Base-by-base conservation (phyloP, 768 basidiomycete genomes). In the Paxillus involutus region DNA sequence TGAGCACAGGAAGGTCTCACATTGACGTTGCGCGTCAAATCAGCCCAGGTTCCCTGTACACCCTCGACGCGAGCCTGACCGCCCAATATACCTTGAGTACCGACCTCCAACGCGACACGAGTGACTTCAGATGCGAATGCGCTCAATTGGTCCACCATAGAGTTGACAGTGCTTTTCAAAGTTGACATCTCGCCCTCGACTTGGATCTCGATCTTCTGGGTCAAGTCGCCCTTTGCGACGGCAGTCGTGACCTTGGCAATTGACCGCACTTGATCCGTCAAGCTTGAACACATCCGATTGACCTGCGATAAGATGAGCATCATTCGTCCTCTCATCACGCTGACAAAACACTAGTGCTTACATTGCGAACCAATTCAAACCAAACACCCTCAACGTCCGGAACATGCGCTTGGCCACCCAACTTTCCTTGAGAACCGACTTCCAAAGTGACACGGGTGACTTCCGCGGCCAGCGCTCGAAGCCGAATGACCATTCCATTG, bases 311-410 rank as follows among this genome's bases (percentile, higher is more conserved):
- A 17, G 41, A 45, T 71, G 11, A 64, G 16, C 47, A 56, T 52
- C 19, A 13, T 19, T 30, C 16, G 16, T 39, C 24, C 26, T 9
- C 21, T 14, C 39, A 47, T 24, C 33, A 51, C 35, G 40, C 44
- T 19, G 46, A 12, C 29, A 16, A 21, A 47, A 12, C 26, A 13
- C 9, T 14, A 17, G 14, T 13, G 68, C 82, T 57, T 61, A 87
- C 88, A 63, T 89, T 89, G 46, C 82, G 75, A 53, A 90, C 90
- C 70, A 91, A 74, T 66, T 92, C 86, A 57, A 85, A 82, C 89
- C 89, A 90, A n/a, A 90, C 86, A n/a, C 93, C 93, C 66, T 94
- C 88, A 21, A 94, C 91, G 58, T 92, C 90, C 24, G 89, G 87
- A 10, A 96, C 93, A 50, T 85, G 77, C 1, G 91, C 93, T 69